Evolutionary conservation across 2,329 filamentous ascomycete genomes (phyloP), one percentile per base, ranked within the genome.

Genomic region (Epichloe sp.): DNA sequence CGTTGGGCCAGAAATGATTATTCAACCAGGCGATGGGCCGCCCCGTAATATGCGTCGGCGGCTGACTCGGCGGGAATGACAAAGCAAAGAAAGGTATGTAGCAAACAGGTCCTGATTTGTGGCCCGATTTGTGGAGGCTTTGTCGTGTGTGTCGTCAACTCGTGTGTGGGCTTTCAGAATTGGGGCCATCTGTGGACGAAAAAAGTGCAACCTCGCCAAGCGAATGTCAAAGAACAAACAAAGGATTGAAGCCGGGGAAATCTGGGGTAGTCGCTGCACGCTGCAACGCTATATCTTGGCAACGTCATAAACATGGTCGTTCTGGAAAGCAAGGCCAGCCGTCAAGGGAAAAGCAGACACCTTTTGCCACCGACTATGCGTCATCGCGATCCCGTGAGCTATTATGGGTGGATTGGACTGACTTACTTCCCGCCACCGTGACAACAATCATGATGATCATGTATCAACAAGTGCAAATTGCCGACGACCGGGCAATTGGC

Each of bases 191-290:
- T 42, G 23, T 49, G 15, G 38, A 26, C 15, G 19, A 19, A 19
- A 3, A n/a, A 36, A 17, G 26, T 50, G 43, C 49, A 41, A 46
- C 43, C 43, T 50, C 43, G 43, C 49, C 49, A 50, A 43, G 49
- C 12, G n/a, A 49, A 49, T 10, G 47, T 49, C 47, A 43, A 38
- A 38, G 7, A n/a, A 38, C n/a, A 15, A n/a, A 38, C n/a, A 15
- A 26, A 1, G 23, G 1, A 38, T 6, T 7, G 12, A 38, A 38
- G 14, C 14, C 14, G 37, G 37, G 37, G 26, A 31, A 43, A 43
- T 49, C 40, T 37, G 40, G 47, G 47, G 43, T 26, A 19, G 6
- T 26, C 44, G 26, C n/a, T 26, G 21, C 44, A 45, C 23, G 44
- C 5, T 23, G 21, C 44, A 14, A 45, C 23, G 44, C 5, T 23